These are phyloP conservation scores for Articulospora tetracladia DNA, from an alignment of 495 filamentous ascomycete genomes.

Conservation along the genomic window DNA sequence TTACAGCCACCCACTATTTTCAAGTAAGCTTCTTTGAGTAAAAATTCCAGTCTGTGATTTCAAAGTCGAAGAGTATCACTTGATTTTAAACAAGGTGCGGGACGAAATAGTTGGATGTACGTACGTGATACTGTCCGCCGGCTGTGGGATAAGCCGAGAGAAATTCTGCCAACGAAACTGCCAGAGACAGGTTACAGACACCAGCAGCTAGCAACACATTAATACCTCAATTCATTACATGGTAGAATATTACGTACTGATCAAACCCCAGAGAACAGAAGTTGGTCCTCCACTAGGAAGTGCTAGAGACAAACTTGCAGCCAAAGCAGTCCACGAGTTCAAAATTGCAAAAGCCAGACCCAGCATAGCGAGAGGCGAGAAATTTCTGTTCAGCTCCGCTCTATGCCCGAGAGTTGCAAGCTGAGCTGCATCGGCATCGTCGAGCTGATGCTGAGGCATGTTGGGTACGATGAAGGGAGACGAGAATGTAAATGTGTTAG, in stretches of 20 bases:
- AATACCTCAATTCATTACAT: background rate
- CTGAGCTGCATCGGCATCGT: constrained; percentile 39
- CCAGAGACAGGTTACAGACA: constrained; percentile 38
- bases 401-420: constrained; percentile 56
- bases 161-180: constrained; percentile 44
- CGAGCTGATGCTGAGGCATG: constrained; percentile 1
- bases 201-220: constrained; percentile 24
- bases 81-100: too few species aligned
- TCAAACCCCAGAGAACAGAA: constrained; percentile 43
- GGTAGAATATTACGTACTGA: constrained; percentile 6
- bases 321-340: constrained; percentile 56
- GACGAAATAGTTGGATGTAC: too few species aligned
- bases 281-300: constrained; percentile 41
- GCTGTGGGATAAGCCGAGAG: constrained; percentile 48
- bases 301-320: constrained; percentile 48
- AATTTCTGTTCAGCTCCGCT: constrained; percentile 58
- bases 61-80: too few species aligned
- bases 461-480: background rate
- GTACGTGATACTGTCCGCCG: constrained; percentile 50
- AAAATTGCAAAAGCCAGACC: constrained; percentile 58
- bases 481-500: too few species aligned
- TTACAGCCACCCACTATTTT: constrained; percentile 40
- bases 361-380: constrained; percentile 51
- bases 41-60: too few species aligned
- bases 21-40: too few species aligned